Conservation (phyloP, 371 early-diverging fungal species). For the Massospora cicadina region DNA sequence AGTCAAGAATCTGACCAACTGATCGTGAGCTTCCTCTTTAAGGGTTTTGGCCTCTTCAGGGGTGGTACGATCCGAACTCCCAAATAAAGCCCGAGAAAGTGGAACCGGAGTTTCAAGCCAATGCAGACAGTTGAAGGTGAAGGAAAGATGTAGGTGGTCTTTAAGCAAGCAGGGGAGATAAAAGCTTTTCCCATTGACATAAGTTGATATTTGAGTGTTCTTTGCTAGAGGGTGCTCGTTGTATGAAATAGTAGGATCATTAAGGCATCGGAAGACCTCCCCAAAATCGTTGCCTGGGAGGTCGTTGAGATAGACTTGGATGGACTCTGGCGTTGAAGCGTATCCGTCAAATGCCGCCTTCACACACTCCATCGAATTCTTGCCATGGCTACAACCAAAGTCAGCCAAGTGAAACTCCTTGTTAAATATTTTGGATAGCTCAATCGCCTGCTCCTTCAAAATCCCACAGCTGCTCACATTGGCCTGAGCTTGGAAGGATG, state of each 20-base stretch:
- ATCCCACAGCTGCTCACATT: neutral
- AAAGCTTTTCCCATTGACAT: neutral
- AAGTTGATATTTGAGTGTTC: neutral
- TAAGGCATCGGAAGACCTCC: constrained; percentile 8
- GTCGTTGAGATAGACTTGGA: constrained; percentile 8
- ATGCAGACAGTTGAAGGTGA: constrained; percentile 2
- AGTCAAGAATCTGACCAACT: neutral
- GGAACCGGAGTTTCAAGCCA: neutral
- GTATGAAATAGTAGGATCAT: neutral
- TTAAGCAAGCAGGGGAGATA: neutral
- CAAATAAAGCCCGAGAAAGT: neutral
- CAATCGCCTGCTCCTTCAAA: neutral
- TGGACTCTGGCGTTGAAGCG: neutral
- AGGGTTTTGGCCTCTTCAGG: neutral
- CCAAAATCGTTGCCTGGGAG: constrained; percentile 7
- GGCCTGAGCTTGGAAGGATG: neutral
- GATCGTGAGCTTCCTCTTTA: neutral
- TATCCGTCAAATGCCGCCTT: neutral
- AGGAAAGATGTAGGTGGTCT: neutral
- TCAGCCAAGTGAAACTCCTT: neutral
- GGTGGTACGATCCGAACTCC: neutral
- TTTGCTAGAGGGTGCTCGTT: neutral
- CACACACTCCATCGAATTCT: neutral
- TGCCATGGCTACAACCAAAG: constrained; percentile 7
- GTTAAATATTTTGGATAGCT: neutral